These are phyloP conservation scores for Tylopilus plumbeoviolaceoides DNA, from an alignment of 768 basidiomycete species.

Conservation along the genomic window DNA sequence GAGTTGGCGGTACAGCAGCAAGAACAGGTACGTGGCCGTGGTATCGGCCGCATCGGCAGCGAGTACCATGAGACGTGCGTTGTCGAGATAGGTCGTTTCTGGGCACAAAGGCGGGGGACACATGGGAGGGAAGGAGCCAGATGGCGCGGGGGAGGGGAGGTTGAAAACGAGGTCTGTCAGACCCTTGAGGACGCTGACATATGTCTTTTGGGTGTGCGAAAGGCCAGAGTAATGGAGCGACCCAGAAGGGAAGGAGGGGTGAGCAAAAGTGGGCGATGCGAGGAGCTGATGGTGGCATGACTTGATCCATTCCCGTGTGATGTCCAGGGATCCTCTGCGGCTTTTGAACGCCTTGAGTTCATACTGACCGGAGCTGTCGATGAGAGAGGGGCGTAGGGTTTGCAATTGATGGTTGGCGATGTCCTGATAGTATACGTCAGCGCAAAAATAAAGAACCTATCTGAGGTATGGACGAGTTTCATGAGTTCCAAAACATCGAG, in stretches of 20 bases:
- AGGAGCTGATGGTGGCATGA: constrained; percentile 46
- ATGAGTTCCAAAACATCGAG: constrained; percentile 91
- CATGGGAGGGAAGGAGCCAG: constrained; percentile 30
- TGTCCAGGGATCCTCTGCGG: constrained; percentile 48
- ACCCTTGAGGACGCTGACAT: constrained; percentile 53
- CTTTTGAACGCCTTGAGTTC: constrained; percentile 76
- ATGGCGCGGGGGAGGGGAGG: constrained; percentile 38
- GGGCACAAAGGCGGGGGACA: constrained; percentile 48
- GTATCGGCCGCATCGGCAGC: constrained; percentile 72
- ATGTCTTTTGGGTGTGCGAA: constrained; percentile 42
- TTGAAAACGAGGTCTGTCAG: constrained; percentile 64
- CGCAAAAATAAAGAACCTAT: constrained; percentile 9
- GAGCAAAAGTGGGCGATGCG: constrained; percentile 38
- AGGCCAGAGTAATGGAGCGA: constrained; percentile 42
- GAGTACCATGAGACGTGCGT: constrained; percentile 59
- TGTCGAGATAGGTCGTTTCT: constrained; percentile 81
- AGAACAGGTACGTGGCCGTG: constrained; percentile 72
- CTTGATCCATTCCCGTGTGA: constrained; percentile 65
- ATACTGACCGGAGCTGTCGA: constrained; percentile 73
- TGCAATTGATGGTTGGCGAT: constrained; percentile 96
- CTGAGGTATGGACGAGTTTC: constrained; percentile 71
- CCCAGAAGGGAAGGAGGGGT: constrained; percentile 41
- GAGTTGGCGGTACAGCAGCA: constrained; percentile 77
- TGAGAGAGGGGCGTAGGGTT: constrained; percentile 85
- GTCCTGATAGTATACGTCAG: constrained; percentile 53